Evolutionary conservation across 306 rosid species (phyloP), one percentile per base, ranked within the genome.

Genomic region (Citrullus colocynthis): DNA sequence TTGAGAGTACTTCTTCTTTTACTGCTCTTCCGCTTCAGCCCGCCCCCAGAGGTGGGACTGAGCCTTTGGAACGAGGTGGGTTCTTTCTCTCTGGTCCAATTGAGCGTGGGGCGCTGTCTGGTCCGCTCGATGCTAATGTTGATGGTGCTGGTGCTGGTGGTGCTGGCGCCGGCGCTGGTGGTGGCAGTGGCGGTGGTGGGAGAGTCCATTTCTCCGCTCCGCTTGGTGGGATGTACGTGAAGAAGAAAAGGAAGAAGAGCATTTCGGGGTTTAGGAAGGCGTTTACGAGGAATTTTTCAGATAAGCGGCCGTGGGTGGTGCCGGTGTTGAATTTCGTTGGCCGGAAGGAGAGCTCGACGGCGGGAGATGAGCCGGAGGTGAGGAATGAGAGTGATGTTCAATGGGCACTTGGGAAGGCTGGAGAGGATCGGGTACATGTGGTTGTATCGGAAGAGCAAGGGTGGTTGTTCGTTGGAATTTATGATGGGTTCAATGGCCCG

Each of bases 61-160:
- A 90, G 14, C 90, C 90, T 15, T 83, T 87, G 81, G 92, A 91
- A 58, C 87, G 97, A 17, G 84, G 91, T 41, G 95, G 93, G 6
- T 89, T 85, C 88, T 95, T 95, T 55, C 98, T 95, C 78, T 95
- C 98, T 2, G 98, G 98, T 11, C 98, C 98, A 39, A 88, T 91
- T 51, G 98, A 89, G 85, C 86, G 91, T 32, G 93, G 93, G 12
- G 98, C 93, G 2, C 90, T 90, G 61, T 93, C 98, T 2, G 98
- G 98, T 4, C 96, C 98, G 2, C 91, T 93, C 9, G 97, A 92
- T 65, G 78, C 89, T 1, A 83, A 65, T 65, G 51, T 65, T 4
- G 73, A 65, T 65, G 49, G 16, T 39, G 49, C 11, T 32, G 69
- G 5, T 62, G 69, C 49, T 18, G 75, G 74, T 11, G 42, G 77